Percentiles rank a stretch among this genome's conserved stretches.
Conservation (phyloP, 345 rosid species). For the Schrenkiella parvula region DNA sequence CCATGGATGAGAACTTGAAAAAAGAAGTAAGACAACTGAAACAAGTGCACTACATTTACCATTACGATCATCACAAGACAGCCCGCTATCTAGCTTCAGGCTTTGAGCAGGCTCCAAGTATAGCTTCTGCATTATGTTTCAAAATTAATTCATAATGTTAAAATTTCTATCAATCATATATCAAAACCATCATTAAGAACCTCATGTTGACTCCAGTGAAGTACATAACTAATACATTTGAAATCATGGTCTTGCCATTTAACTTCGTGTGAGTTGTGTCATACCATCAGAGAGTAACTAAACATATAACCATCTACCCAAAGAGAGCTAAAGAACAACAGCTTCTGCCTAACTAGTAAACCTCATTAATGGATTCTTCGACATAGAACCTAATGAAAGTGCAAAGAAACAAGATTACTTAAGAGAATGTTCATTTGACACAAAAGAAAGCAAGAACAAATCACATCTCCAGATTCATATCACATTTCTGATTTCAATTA, state of each 20-base stretch:
- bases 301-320: background rate
- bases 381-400: background rate
- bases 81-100: conserved; percentile 17
- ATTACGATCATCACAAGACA: conserved; percentile 9
- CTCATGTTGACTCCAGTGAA: background rate
- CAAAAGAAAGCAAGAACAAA: background rate
- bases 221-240: background rate
- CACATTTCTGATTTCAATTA: background rate
- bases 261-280: background rate
- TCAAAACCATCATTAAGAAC: background rate
- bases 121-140: conserved; percentile 17
- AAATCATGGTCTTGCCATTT: background rate
- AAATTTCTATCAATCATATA: background rate
- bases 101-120: conserved; percentile 1
- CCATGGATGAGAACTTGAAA: background rate
- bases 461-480: background rate
- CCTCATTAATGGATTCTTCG: background rate
- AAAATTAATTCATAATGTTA: conserved; percentile 3
- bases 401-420: background rate
- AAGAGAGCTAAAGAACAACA: background rate
- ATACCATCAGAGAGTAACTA: too few relatives aligned
- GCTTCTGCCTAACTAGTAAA: background rate
- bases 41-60: conserved; percentile 22
- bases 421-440: background rate
- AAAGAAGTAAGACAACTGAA: background rate